A percentile compares a stretch with the other conserved stretches of the same genome.
These are phyloP conservation scores for Globisporangium nodosum DNA, from an alignment of 352 stramenopile genomes.

Conservation along the genomic window DNA sequence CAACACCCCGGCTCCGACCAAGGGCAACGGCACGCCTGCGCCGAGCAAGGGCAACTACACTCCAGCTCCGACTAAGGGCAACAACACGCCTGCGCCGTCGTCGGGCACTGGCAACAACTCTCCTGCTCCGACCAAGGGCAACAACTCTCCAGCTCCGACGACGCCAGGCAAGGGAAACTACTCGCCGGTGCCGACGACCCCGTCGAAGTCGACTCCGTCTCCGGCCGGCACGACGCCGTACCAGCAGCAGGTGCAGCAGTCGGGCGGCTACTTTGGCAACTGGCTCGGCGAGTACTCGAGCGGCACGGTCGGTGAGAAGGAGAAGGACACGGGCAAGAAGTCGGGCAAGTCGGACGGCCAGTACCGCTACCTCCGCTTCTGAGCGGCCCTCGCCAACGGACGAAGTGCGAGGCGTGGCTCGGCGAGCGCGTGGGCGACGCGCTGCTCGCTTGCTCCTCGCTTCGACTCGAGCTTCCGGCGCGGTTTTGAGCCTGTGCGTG, in stretches of 20 bases:
- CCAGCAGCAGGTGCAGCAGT: constrained; percentile 9
- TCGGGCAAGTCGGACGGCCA: constrained; percentile 9
- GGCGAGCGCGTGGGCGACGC: too few species aligned
- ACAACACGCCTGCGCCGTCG: not conserved
- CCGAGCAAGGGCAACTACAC: not conserved
- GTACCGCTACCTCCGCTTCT: constrained; percentile 13
- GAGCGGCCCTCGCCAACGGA: constrained; percentile 9
- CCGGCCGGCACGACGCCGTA: constrained; percentile 1
- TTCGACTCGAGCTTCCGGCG: not conserved
- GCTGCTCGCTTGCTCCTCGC: too few species aligned
- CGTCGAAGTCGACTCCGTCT: not conserved
- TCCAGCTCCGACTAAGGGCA: not conserved
- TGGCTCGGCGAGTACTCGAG: constrained; percentile 9
- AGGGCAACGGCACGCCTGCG: not conserved
- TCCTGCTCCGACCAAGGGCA: not conserved
- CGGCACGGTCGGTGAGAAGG: constrained; percentile 9
- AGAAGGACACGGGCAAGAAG: constrained; percentile 5
- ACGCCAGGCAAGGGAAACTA: not conserved
- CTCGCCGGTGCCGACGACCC: not conserved
- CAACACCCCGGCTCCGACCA: constrained; percentile 4
- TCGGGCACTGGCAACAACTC: constrained; percentile 1
- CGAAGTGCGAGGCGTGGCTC: constrained; percentile 6
- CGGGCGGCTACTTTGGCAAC: constrained; percentile 11
- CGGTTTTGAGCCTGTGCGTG: not conserved
- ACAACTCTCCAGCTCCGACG: not conserved